Conservation (phyloP, 2,329 filamentous ascomycete genomes). For the Didymellaceae sp. region DNA sequence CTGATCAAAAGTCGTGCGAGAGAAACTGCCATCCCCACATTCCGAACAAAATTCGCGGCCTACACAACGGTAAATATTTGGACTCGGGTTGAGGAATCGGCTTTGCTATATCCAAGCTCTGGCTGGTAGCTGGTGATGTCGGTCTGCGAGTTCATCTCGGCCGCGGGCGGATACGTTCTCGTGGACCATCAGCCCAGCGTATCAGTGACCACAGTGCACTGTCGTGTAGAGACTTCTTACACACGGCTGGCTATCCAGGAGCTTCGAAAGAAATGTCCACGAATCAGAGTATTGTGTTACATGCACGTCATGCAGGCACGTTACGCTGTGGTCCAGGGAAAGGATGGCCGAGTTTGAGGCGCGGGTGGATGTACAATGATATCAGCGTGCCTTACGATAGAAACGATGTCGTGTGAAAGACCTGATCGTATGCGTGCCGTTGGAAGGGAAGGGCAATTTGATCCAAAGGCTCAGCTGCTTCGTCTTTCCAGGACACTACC, state of each 20-base stretch:
- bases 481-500: too few species aligned
- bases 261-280: background rate
- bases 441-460: too few species aligned
- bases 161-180: conserved; percentile 16
- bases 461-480: too few species aligned
- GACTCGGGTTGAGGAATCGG: background rate
- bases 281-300: background rate
- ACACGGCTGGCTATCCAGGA: background rate
- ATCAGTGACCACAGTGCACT: conserved; percentile 8
- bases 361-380: conserved; percentile 4
- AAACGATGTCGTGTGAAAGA: background rate
- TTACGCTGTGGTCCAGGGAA: background rate
- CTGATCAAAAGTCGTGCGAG: too few species aligned
- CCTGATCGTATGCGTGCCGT: background rate
- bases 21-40: too few species aligned
- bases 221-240: background rate
- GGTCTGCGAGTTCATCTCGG: conserved; percentile 8
- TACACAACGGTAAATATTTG: background rate
- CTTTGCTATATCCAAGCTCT: background rate
- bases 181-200: conserved; percentile 5
- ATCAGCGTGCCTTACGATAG: conserved; percentile 6
- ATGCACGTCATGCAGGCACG: conserved; percentile 4
- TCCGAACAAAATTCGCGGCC: background rate
- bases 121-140: background rate
- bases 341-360: conserved; percentile 2